A percentile compares a stretch with the other conserved stretches of the same genome.
Conservation (phyloP, 1,284 basidiomycete species). For the Lignosus rhinocerotis region DNA sequence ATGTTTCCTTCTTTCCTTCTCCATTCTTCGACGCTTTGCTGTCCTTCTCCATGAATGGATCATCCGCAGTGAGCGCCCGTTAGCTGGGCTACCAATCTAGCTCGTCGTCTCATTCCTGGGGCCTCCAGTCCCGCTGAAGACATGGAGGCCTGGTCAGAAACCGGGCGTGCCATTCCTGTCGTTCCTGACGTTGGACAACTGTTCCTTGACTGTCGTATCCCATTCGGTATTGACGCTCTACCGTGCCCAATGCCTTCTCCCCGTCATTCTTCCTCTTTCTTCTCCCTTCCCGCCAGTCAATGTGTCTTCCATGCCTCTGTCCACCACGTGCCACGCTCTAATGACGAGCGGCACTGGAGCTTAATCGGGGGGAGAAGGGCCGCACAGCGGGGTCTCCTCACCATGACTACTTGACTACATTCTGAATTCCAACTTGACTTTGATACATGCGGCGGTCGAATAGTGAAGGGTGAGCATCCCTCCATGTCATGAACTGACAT, state of each 20-base stretch:
- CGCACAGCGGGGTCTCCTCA: too few relatives aligned
- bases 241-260: neutral
- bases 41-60: neutral
- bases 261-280: neutral
- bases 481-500: too few relatives aligned
- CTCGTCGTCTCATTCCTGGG: neutral
- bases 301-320: too few relatives aligned
- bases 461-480: too few relatives aligned
- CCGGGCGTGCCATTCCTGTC: neutral
- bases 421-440: too few relatives aligned
- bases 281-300: too few relatives aligned
- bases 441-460: too few relatives aligned
- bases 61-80: neutral
- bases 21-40: neutral
- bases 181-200: neutral
- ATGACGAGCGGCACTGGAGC: too few relatives aligned
- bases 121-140: neutral
- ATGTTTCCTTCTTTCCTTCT: conserved; percentile 23
- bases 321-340: neutral
- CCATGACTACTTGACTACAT: too few relatives aligned
- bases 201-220: neutral
- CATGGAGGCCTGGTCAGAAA: neutral
- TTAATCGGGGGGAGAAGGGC: too few relatives aligned
- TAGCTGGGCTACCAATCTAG: neutral
- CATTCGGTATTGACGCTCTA: neutral